Base-by-base conservation (phyloP, 2,329 filamentous ascomycete species). In the Hypoxylon sp. region DNA sequence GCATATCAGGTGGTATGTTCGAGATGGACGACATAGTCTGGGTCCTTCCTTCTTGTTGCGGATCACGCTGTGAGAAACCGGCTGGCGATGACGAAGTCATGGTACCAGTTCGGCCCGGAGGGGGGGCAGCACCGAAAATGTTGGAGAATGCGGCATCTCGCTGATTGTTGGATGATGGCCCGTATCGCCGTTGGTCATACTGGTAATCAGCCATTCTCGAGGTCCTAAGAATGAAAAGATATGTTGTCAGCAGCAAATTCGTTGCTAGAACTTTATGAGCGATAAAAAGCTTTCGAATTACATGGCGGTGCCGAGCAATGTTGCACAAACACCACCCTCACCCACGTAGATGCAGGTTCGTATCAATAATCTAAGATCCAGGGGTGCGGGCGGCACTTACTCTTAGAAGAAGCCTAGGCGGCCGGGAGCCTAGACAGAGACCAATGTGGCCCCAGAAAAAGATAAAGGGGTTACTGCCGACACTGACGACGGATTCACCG, bases 141-240 rank as follows among this genome's bases (percentile, higher is more conserved):
- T 95, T 95, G 73, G 92, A 94, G 81, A 97, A 99, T 72, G 95
- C 96, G 74, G 94, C 93, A 88, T 99, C 94, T 83, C 96, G 92
- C 82, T 96, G 93, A 77, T 85, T 86, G 78, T 86, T 86, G 71
- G 84, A 83, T 60, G 83, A 77, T 24, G 81, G 78, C 65, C 85
- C 84, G 85, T 87, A 86, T 73, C 85, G 77, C 73, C 85, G 84
- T 78, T 87, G 83, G 73, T 85, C 84, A 75, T 85, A 84, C 69
- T 84, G 85, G 74, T 89, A 88, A 76, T 89, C 87, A 75, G 86
- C 85, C 87, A 90, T 90, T 76, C 81, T 79, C 42, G 71, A 75
- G 73, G 73, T 76, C 84, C 83, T 74, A 84, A 67, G 83, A 80
- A 59, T 14, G 50, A 56, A 61, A 48, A 42, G 51, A 64, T 56